Percentiles rank a stretch among this genome's conserved stretches.
Conservation (phyloP, 306 rosid genomes). For the Begonia peltatifolia region DNA sequence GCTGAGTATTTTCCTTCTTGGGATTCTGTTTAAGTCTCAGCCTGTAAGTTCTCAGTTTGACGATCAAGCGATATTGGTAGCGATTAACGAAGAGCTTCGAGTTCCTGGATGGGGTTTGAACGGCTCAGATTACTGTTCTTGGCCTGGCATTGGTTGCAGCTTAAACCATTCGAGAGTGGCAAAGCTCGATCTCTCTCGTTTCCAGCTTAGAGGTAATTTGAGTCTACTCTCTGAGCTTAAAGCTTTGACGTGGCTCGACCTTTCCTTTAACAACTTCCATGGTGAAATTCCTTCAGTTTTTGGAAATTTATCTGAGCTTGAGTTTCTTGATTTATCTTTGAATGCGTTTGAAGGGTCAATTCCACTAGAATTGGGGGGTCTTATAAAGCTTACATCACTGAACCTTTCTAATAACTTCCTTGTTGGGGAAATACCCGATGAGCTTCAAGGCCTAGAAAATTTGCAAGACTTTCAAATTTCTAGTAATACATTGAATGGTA, state of each 20-base stretch:
- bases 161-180: conserved; percentile 53
- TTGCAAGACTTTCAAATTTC: conserved; percentile 74
- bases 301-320: conserved; percentile 61
- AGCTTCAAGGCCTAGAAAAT: conserved; percentile 45
- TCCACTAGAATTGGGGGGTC: conserved; percentile 64
- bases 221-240: conserved; percentile 65
- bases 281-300: conserved; percentile 62
- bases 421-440: conserved; percentile 67
- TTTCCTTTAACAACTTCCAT: conserved; percentile 62
- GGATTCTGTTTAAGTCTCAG: conserved; percentile 30
- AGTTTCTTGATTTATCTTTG: conserved; percentile 71
- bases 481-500: conserved; percentile 67
- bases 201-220: conserved; percentile 69
- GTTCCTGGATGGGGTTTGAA: conserved; percentile 72
- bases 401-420: conserved; percentile 76
- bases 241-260: conserved; percentile 77
- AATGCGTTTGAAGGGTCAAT: conserved; percentile 71
- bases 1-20: conserved; percentile 35
- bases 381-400: conserved; percentile 59
- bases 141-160: conserved; percentile 72
- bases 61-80: conserved; percentile 42
- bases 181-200: conserved; percentile 66
- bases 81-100: conserved; percentile 64
- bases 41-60: conserved; percentile 40
- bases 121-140: conserved; percentile 57